Base-by-base conservation (phyloP, 2,329 filamentous ascomycete genomes). In the Elsinoe fawcettii region DNA sequence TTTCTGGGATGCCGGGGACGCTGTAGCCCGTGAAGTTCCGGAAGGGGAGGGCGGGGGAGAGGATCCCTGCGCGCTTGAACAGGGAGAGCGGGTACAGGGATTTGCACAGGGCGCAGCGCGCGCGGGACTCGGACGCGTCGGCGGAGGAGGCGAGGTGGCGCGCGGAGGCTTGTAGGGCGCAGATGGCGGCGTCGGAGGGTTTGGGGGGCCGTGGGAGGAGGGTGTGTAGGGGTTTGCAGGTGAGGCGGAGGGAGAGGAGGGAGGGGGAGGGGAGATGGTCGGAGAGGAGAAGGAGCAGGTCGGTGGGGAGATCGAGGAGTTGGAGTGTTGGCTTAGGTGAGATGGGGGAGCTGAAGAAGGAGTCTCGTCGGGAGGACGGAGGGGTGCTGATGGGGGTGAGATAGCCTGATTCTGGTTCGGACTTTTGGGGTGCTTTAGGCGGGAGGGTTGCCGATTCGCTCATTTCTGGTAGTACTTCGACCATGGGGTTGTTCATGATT, bases 231-330 rank as follows among this genome's bases (percentile, higher is more conserved):
- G 49, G 23, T 12, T 41, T 30, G 20, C 32, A 59, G 25, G 54
- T 61, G 22, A 61, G 57, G 22, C 51, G 47, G 23, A 61, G 51
- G 12, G 57, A 47, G 12, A 59, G 11, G 7, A 43, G 32, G 3
- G 57, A 55, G 6, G 57, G 36, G 16, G 55, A 36, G n/a, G 57
- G 54, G 16, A 60, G 57, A 32, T 55, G 49, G 11, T 46, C 34
- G 11, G 57, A 44, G 9, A 61, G 55, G 27, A 57, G 47, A 27
- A 61, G 27, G 47, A 61, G 43, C 11, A 61, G 54, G 9, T 61
- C 59, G 14, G 56, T n/a, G 20, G 59, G 59, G 9, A 61, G 49
- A 22, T 34, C 20, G 6, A 61, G 44, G 2, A 61, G 49, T 11
- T 14, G n/a, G 3, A 25, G 30, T 2, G 20, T n/a, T 11, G 32